These are phyloP conservation scores for Biscogniauxia marginata DNA, from an alignment of 2,329 filamentous ascomycete genomes.

Conservation along the genomic window DNA sequence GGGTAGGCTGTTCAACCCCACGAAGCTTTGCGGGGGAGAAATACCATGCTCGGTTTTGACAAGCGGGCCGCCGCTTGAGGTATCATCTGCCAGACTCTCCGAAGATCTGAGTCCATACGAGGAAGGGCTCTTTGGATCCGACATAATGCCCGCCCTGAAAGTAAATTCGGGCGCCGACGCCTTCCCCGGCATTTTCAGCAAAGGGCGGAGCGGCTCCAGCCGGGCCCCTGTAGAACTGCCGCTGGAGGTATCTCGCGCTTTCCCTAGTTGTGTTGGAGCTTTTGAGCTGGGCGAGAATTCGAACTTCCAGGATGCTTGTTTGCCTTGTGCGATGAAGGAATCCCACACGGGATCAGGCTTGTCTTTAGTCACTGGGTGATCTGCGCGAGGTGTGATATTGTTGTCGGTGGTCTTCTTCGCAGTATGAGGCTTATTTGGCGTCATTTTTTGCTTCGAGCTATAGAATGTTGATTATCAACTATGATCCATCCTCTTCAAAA, in stretches of 20 bases:
- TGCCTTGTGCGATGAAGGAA: not conserved
- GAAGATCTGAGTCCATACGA: not conserved
- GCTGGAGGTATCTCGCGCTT: not conserved
- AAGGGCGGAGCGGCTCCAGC: not conserved
- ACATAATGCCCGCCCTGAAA: no score
- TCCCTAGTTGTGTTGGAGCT: not conserved
- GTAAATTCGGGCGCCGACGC: not conserved
- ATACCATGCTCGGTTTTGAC: not conserved
- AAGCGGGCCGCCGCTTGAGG: not conserved
- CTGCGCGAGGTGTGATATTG: no score
- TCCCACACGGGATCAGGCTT: no score
- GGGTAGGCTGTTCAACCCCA: not conserved
- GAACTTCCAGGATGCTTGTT: not conserved
- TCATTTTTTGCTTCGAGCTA: no score
- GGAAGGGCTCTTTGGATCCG: not conserved
- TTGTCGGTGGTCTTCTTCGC: no score
- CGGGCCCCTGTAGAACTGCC: not conserved
- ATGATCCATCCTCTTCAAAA: not conserved
- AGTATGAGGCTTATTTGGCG: no score
- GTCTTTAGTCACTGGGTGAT: no score
- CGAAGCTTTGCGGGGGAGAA: not conserved
- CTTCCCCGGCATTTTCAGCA: conserved; percentile 7
- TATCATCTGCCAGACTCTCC: not conserved
- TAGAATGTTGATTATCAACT: not conserved
- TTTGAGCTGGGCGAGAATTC: not conserved